These are phyloP conservation scores for Rhododendron griersonianum DNA, from an alignment of 148 eudicot genomes.

Conservation along the genomic window DNA sequence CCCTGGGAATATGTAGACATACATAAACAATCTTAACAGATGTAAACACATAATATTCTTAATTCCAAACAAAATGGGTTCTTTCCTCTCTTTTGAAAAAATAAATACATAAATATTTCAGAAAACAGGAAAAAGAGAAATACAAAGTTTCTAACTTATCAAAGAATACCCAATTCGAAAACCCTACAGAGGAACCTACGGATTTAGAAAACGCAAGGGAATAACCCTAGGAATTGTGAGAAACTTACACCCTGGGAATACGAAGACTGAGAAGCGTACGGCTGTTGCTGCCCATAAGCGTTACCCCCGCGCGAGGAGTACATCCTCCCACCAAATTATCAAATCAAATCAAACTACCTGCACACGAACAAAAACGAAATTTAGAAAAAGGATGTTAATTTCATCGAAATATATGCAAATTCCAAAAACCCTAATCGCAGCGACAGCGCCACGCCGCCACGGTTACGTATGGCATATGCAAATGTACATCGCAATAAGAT, in stretches of 20 bases:
- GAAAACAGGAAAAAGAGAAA: too few species aligned
- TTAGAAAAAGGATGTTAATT: neutral
- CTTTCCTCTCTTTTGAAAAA: too few species aligned
- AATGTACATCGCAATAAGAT: neutral
- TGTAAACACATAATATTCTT: too few species aligned
- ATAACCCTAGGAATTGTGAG: neutral
- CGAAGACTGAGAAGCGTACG: slow-evolving; percentile 17
- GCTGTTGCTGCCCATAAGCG: slow-evolving; percentile 15
- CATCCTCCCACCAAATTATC: neutral
- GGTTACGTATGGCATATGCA: neutral
- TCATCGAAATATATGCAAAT: neutral
- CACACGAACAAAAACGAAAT: neutral
- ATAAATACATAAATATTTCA: too few species aligned
- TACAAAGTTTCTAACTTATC: too few species aligned
- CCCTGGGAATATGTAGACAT: too few species aligned
- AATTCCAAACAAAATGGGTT: too few species aligned
- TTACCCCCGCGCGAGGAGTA: slow-evolving; percentile 14
- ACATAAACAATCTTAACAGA: too few species aligned
- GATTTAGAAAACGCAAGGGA: neutral
- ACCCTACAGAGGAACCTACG: neutral
- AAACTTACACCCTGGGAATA: slow-evolving; percentile 15
- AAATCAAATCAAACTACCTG: neutral
- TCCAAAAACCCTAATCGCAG: neutral
- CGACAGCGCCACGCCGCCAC: neutral
- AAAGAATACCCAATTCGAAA: neutral